Evolutionary conservation across 306 rosid species (phyloP).

Genomic region (Pachyrhizus erosus): DNA sequence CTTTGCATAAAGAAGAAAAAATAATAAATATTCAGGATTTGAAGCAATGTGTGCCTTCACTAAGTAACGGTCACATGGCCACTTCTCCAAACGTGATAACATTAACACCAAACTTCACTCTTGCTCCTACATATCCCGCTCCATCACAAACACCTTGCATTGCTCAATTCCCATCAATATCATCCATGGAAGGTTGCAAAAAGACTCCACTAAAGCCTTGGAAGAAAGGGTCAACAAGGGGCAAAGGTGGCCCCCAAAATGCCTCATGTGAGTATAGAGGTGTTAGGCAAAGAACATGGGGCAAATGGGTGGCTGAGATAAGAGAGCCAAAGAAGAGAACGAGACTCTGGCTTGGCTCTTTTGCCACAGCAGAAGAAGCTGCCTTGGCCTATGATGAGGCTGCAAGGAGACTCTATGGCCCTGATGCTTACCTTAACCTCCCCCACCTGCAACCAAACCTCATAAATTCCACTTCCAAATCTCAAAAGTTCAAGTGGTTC

Average conservation of each 20-base stretch:
- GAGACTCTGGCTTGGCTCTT: slow-evolving; percentile 95
- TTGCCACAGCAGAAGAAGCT: slow-evolving; percentile 94
- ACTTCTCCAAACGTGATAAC: slow-evolving; percentile 76
- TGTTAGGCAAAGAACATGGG: slow-evolving; percentile 97
- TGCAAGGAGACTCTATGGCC: slow-evolving; percentile 90
- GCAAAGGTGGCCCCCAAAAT: slow-evolving; percentile 96
- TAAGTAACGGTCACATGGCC: slow-evolving; percentile 76
- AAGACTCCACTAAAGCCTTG: slow-evolving; percentile 85
- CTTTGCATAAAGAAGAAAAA: background rate
- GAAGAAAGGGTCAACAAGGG: slow-evolving; percentile 97
- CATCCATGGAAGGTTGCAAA: slow-evolving; percentile 70
- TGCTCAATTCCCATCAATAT: background rate
- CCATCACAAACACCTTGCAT: too few relatives aligned
- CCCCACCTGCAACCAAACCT: slow-evolving; percentile 73
- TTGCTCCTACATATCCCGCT: slow-evolving; percentile 80
- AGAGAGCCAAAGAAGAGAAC: slow-evolving; percentile 97
- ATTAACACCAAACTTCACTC: slow-evolving; percentile 73
- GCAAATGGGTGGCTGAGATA: slow-evolving; percentile 98
- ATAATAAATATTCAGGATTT: slow-evolving; percentile 21
- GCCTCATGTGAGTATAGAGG: slow-evolving; percentile 92
- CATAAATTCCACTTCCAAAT: slow-evolving; percentile 43
- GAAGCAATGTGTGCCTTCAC: slow-evolving; percentile 28
- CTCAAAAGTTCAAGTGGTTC: slow-evolving; percentile 82
- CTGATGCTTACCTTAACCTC: slow-evolving; percentile 92
- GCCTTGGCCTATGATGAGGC: slow-evolving; percentile 98